These are phyloP conservation scores for Leishmania martiniquensis DNA, from an alignment of 208 protist species.

Conservation along the genomic window DNA sequence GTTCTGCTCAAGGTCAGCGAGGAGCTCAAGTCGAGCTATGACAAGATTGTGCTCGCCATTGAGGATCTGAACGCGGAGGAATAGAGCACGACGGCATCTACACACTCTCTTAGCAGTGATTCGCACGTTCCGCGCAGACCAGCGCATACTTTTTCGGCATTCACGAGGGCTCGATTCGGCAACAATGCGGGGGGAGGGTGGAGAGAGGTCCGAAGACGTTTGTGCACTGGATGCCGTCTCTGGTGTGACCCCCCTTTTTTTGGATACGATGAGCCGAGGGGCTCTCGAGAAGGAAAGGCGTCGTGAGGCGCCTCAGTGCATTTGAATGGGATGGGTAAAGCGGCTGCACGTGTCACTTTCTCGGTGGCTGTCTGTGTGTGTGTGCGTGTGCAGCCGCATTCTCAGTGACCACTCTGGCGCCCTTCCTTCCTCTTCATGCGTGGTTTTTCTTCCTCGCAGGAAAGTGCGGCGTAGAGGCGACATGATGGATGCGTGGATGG, in stretches of 20 bases:
- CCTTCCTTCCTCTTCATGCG: neutral
- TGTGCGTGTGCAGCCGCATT: neutral
- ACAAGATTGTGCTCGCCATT: conserved; percentile 89
- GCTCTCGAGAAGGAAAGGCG: too few species aligned
- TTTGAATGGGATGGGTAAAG: too few species aligned
- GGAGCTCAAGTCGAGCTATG: conserved; percentile 84
- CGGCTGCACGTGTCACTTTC: too few species aligned
- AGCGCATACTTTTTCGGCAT: too few species aligned
- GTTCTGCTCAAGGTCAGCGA: conserved; percentile 90
- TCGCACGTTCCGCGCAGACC: too few species aligned
- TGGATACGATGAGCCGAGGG: too few species aligned
- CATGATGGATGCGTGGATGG: neutral
- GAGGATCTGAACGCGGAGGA: conserved; percentile 85
- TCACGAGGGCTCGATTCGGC: too few species aligned
- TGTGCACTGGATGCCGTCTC: neutral
- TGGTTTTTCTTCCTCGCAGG: neutral
- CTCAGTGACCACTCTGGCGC: neutral
- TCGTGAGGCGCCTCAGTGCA: too few species aligned
- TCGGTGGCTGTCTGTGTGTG: too few species aligned
- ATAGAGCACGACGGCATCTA: conserved; percentile 26
- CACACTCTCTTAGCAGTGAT: too few species aligned
- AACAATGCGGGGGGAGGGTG: too few species aligned
- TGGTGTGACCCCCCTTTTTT: neutral
- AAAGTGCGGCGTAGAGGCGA: neutral
- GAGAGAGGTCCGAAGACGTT: neutral